These are phyloP conservation scores for Lachancea mirantina DNA, from an alignment of 805 yeast species.

Conservation along the genomic window DNA sequence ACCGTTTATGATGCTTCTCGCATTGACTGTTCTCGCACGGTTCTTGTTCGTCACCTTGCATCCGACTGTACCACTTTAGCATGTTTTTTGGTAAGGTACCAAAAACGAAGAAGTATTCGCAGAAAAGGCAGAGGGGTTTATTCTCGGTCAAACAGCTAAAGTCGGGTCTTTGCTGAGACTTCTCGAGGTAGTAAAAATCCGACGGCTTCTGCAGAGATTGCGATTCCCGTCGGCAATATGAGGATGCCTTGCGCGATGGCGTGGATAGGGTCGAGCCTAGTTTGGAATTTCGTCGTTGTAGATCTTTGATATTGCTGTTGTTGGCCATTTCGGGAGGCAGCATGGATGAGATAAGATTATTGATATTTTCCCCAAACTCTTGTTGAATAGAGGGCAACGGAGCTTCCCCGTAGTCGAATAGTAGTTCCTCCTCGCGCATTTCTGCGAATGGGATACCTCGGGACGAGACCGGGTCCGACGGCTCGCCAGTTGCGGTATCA, in stretches of 20 bases:
- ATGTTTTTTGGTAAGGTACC: constrained; percentile 45
- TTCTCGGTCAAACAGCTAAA: constrained; percentile 5
- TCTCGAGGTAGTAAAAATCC: constrained; percentile 4
- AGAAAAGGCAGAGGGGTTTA: constrained; percentile 36
- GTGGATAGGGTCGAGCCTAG: not conserved
- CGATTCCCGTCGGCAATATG: constrained; percentile 1
- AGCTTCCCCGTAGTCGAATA: constrained; percentile 28
- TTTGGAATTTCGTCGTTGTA: not conserved
- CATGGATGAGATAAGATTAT: constrained; percentile 4
- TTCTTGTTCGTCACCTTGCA: constrained; percentile 8
- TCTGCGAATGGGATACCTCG: no score
- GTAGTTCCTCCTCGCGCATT: constrained; percentile 6
- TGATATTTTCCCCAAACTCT: constrained; percentile 7
- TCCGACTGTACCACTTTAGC: constrained; percentile 38
- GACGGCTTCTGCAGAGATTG: no score
- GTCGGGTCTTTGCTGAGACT: constrained; percentile 4
- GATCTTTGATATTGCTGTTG: no score
- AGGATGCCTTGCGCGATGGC: not conserved
- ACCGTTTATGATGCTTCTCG: no score
- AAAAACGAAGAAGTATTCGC: constrained; percentile 46
- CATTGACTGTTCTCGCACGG: not conserved
- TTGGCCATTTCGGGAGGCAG: constrained; percentile 5
- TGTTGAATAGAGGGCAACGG: constrained; percentile 10
- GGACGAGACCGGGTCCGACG: no score
- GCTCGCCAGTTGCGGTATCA: no score